A percentile compares a stretch with the other conserved stretches of the same genome.
Conservation (phyloP, 2,329 filamentous ascomycete genomes). For the Hypomyces perniciosus region DNA sequence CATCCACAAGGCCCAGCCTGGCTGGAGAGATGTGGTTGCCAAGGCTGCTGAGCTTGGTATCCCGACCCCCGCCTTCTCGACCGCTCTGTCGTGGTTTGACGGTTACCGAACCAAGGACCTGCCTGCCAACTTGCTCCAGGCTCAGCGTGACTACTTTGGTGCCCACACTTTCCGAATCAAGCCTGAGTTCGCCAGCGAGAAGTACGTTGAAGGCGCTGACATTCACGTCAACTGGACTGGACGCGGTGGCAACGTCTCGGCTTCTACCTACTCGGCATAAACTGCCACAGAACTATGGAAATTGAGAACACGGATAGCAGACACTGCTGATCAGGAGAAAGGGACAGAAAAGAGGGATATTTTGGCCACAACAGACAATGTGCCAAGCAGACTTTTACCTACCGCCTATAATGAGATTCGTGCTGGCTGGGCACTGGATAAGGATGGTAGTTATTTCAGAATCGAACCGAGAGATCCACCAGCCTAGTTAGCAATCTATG, state of each 20-base stretch:
- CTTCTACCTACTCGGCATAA: conserved; percentile 97
- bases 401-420: background rate
- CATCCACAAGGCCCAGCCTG: conserved; percentile 90
- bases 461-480: background rate
- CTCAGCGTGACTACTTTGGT: conserved; percentile 99
- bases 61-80: conserved; percentile 93
- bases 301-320: background rate
- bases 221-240: conserved; percentile 99
- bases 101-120: conserved; percentile 96
- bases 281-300: background rate
- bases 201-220: conserved; percentile 79
- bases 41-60: conserved; percentile 93
- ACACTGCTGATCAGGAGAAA: conserved; percentile 1
- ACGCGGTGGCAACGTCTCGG: conserved; percentile 92
- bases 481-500: background rate
- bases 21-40: conserved; percentile 86
- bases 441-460: background rate
- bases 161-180: conserved; percentile 87
- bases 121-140: conserved; percentile 96
- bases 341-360: conserved; percentile 8
- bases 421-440: background rate
- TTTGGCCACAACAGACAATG: background rate
- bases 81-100: conserved; percentile 96
- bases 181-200: conserved; percentile 68
- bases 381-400: background rate